Conservation (phyloP, 805 yeast species). For the Ogataea zsoltii region DNA sequence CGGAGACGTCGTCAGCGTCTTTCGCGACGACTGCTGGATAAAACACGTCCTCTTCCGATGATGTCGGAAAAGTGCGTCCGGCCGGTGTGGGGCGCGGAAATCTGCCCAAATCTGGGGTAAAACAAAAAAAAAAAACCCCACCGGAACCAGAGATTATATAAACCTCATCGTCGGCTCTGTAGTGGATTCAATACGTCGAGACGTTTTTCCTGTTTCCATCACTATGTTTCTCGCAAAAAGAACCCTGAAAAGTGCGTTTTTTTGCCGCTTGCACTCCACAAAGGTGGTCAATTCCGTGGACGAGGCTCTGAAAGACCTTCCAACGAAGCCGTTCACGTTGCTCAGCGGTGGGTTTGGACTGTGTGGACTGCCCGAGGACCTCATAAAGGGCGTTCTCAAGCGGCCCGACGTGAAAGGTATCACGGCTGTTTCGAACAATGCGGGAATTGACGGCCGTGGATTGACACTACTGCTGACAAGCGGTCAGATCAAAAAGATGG, state of each 20-base stretch:
- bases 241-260: no score
- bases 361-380: conserved; percentile 48
- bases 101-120: no score
- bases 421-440: conserved; percentile 51
- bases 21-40: background rate
- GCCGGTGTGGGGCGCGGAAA: background rate
- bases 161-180: no score
- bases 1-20: background rate
- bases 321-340: conserved; percentile 33
- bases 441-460: conserved; percentile 47
- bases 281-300: conserved; percentile 18
- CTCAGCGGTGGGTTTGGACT: conserved; percentile 52
- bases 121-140: no score
- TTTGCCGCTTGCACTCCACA: background rate
- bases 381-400: conserved; percentile 38
- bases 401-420: conserved; percentile 37
- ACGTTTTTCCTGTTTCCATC: no score
- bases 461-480: conserved; percentile 41
- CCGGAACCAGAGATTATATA: background rate
- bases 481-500: conserved; percentile 46
- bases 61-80: conserved; percentile 1
- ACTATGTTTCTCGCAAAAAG: background rate
- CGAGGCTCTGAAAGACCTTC: conserved; percentile 35
- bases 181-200: no score
- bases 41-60: background rate